Percentiles rank a stretch among this genome's conserved stretches.
Evolutionary conservation across 2,329 filamentous ascomycete species (phyloP).

Genomic region (Beauveria brongniartii): DNA sequence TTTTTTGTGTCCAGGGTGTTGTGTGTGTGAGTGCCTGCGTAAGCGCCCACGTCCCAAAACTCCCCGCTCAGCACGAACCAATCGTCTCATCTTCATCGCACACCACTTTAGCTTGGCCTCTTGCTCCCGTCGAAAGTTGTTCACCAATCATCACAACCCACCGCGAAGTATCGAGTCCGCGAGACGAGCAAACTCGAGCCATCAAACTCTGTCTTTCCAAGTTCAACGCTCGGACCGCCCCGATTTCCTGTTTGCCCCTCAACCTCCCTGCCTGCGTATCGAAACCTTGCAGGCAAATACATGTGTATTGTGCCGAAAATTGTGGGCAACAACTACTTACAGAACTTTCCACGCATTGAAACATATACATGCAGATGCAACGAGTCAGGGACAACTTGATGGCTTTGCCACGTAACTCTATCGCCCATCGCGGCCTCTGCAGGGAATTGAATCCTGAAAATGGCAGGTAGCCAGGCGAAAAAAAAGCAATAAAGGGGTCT

Average conservation of each 20-base stretch:
- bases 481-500: no score
- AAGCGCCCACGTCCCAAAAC: not conserved
- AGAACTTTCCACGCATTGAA: not conserved
- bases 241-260: not conserved
- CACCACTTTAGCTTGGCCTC: not conserved
- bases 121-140: not conserved
- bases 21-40: not conserved
- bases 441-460: no score
- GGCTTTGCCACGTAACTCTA: no score
- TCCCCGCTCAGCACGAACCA: not conserved
- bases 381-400: no score
- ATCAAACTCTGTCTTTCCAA: not conserved
- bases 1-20: not conserved
- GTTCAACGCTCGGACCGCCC: not conserved
- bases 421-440: no score
- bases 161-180: not conserved
- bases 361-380: not conserved
- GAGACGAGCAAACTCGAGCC: not conserved
- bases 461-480: no score
- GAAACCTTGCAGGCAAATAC: not conserved
- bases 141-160: not conserved
- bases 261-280: not conserved
- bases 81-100: not conserved
- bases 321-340: no score
- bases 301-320: not conserved